These are phyloP conservation scores for Neotropicomus parvogracilis DNA, from an alignment of 1,284 basidiomycete genomes.

Conservation along the genomic window DNA sequence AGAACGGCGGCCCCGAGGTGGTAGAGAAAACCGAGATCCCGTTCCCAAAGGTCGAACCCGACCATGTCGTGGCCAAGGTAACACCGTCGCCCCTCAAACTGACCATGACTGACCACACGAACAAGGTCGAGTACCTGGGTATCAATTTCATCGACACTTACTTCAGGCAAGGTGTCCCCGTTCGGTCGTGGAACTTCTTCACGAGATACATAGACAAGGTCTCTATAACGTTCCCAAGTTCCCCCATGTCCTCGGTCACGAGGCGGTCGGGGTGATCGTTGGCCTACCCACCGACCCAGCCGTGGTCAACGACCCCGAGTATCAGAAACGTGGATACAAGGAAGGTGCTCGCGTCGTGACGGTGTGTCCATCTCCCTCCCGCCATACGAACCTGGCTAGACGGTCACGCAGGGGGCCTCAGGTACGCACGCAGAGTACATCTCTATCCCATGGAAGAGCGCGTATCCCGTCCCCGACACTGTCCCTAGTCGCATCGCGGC, in stretches of 20 bases:
- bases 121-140: slow-evolving; percentile 65
- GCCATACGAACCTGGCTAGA: background rate
- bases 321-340: slow-evolving; percentile 54
- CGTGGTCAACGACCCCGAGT: slow-evolving; percentile 54
- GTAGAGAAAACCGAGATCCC: slow-evolving; percentile 62
- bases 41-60: slow-evolving; percentile 59
- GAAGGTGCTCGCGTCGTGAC: slow-evolving; percentile 62
- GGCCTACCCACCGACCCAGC: slow-evolving; percentile 61
- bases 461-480: slow-evolving; percentile 57
- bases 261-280: slow-evolving; percentile 74
- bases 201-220: slow-evolving; percentile 43
- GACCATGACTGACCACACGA: slow-evolving; percentile 14
- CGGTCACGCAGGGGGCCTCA: slow-evolving; percentile 43
- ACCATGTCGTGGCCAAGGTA: slow-evolving; percentile 80
- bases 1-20: slow-evolving; percentile 76
- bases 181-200: background rate
- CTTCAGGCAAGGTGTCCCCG: slow-evolving; percentile 43
- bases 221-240: slow-evolving; percentile 56
- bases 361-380: slow-evolving; percentile 40
- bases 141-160: slow-evolving; percentile 90
- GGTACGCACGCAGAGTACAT: slow-evolving; percentile 76
- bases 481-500: slow-evolving; percentile 68
- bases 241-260: slow-evolving; percentile 77
- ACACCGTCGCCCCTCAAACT: background rate
- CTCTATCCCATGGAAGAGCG: slow-evolving; percentile 60